Evolutionary conservation across 495 filamentous ascomycete genomes (phyloP), one percentile per base, ranked within the genome.

Genomic region (Apodospora peruviana): DNA sequence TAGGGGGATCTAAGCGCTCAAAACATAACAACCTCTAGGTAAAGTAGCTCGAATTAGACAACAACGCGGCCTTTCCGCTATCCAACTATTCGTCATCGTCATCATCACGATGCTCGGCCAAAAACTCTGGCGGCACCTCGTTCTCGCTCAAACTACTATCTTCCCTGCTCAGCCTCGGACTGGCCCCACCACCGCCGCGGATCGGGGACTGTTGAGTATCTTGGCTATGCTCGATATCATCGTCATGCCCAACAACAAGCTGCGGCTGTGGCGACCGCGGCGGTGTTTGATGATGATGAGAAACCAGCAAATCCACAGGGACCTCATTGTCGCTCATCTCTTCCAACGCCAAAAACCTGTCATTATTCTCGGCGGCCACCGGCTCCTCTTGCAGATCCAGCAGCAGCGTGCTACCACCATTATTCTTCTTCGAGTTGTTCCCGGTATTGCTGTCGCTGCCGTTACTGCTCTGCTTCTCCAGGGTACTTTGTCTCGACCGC

Each of bases 101-200:
- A 36, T 52, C 24, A 23, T 17, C 35, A 47, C 41, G 7, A 10
- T 55, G 52, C 24, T 45, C 40, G 4, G 50, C 58, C 7, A 71
- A 54, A 11, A 73, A 51, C 14, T 63, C 66, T 5, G 54, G 56
- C 1, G 67, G 69, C 21, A 73, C 67, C 44, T 71, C 71, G 19
- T 68, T 66, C 24, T 61, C 63, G 49, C 61, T 66, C 38, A 14
- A 2, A 51, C 47, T 0, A 61, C 57, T 45, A 39, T 57, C 56
- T 41, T 59, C 60, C n/a, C 40, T 34, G 23, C 42, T 41, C 18
- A 51, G 40, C 20, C 17, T 16, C 17, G 48, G 48, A 24, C 48
- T 51, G 8, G 11, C 11, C 27, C 7, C 27, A 7, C 14, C 27
- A 32, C 7, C 27, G 7, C 14, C 7, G 27, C 27, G 27, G n/a